Evolutionary conservation across 805 yeast genomes (phyloP).

Genomic region (Kuraishia borneana): DNA sequence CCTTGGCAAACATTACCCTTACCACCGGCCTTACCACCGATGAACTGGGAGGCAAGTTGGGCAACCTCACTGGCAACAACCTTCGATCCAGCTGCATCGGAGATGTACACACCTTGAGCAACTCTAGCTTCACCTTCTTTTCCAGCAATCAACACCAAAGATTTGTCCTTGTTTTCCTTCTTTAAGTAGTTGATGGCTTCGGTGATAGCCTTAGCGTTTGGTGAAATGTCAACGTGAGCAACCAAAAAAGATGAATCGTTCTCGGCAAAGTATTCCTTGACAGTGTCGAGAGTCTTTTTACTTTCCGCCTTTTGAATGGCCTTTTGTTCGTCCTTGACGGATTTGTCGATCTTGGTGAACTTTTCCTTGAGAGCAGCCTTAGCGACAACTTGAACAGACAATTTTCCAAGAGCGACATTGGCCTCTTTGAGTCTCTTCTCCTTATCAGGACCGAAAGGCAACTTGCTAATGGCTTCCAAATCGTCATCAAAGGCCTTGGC

Average conservation of each 20-base stretch:
- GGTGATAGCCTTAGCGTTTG: constrained; percentile 88
- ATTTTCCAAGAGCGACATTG: constrained; percentile 75
- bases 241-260: constrained; percentile 50
- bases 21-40: constrained; percentile 99
- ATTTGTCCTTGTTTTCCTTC: constrained; percentile 61
- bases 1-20: constrained; percentile 96
- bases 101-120: constrained; percentile 91
- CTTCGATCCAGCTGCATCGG: constrained; percentile 55
- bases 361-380: constrained; percentile 67
- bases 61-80: constrained; percentile 72
- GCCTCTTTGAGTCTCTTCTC: constrained; percentile 76
- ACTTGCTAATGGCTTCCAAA: constrained; percentile 45
- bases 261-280: constrained; percentile 56
- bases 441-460: constrained; percentile 66
- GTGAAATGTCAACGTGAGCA: constrained; percentile 53
- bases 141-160: constrained; percentile 75
- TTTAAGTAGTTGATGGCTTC: constrained; percentile 84
- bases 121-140: constrained; percentile 51
- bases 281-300: constrained; percentile 69
- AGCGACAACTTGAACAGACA: constrained; percentile 69
- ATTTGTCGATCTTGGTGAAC: constrained; percentile 73
- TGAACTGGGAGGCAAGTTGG: constrained; percentile 48
- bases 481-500: constrained; percentile 61
- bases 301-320: constrained; percentile 80
- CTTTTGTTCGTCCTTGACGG: constrained; percentile 80